Conservation (phyloP, 768 basidiomycete species). For the Piloderma croceum region DNA sequence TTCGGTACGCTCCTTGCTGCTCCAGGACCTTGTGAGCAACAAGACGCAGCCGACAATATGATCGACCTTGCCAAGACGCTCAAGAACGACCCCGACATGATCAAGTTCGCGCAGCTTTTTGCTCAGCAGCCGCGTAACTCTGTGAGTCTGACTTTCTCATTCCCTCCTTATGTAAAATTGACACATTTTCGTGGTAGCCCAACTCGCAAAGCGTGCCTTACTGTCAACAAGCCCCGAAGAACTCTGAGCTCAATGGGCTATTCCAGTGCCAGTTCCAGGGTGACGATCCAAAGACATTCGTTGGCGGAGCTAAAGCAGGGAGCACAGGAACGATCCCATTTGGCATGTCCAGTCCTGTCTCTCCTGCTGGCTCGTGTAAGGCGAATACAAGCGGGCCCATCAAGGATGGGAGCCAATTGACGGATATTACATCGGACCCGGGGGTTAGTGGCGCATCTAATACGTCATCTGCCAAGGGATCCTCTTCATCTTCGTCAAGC, state of each 20-base stretch:
- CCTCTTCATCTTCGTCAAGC: conserved; percentile 5
- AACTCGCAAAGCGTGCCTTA: conserved; percentile 41
- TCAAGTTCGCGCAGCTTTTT: conserved; percentile 47
- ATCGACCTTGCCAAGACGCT: conserved; percentile 45
- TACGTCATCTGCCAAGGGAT: neutral
- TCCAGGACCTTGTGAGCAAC: conserved; percentile 38
- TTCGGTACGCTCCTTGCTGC: conserved; percentile 45
- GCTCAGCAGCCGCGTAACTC: conserved; percentile 54
- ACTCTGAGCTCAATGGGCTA: conserved; percentile 47
- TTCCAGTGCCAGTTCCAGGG: conserved; percentile 58
- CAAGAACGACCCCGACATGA: conserved; percentile 42
- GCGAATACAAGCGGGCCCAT: conserved; percentile 44
- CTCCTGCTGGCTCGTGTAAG: conserved; percentile 46
- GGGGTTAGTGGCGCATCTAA: conserved; percentile 21
- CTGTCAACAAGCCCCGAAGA: conserved; percentile 49
- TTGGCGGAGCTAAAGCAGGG: conserved; percentile 39
- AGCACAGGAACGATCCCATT: conserved; percentile 48
- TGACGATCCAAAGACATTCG: conserved; percentile 39
- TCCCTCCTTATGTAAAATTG: neutral
- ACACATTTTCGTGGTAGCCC: conserved; percentile 25
- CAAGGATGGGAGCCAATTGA: conserved; percentile 42
- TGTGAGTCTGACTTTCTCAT: conserved; percentile 22
- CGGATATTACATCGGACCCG: conserved; percentile 29
- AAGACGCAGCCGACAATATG: conserved; percentile 45
- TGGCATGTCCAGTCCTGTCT: conserved; percentile 33